Base-by-base conservation (phyloP, 23 red algal species). In the Agarophyton chilense region DNA sequence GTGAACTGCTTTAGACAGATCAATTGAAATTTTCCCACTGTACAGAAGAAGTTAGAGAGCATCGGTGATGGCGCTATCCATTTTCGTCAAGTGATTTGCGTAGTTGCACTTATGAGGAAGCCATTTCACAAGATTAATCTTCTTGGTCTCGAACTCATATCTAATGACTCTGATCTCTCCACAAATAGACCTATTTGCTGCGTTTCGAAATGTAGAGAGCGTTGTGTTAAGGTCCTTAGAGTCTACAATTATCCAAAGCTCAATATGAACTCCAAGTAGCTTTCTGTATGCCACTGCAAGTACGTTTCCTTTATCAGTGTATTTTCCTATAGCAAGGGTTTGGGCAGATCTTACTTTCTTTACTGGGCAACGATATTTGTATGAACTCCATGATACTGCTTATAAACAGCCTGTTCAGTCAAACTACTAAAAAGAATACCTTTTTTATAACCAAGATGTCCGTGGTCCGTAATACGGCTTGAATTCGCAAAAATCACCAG, bases 71-170 rank as follows among this genome's bases (percentile, higher is more conserved):
- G 0, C 22, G 38, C 79, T 83, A 42, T 83, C 57, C 17, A 9
- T 39, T 29, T 83, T 83, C 21, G 79, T 83, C 14, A 83, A 10
- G 7, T 16, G 75, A 55, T 79, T 47, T 38, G 0, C 75, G 14
- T 35, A 57, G 75, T 79, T 79, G 4, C 4, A 31, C 49, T 56
- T 79, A 10, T 47, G 45, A 25, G 46, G 75, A 56, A 79, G 53
- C 75, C 51, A 83, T 4, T 66, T 19, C 38, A 83, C 42, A 39
- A 53, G 54, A 31, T 83, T 43, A 29, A 83, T 45, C 33, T 66
- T 65, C 14, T 18, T n/a, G 5, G 79, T 83, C 66, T 83, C 79
- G n/a, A 83, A 83, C 0, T 67, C 52, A 40, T 62, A 83, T 31
- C 79, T 26, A 46, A 79, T 51, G 0, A 38, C 40, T 22, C 4